Conservation (phyloP, 306 rosid genomes). For the Astragalus membranaceus region DNA sequence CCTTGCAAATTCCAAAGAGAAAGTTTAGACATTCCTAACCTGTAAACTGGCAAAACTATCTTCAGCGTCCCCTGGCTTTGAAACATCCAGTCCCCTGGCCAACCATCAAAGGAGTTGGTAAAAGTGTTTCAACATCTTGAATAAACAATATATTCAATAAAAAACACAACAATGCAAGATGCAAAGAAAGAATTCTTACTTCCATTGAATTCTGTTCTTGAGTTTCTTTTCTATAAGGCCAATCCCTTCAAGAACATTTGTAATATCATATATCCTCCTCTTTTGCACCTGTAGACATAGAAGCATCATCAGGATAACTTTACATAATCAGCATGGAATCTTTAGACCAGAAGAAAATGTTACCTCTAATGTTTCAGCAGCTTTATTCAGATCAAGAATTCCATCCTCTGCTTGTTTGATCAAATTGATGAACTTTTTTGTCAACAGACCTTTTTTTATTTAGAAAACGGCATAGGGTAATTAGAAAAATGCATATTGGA, state of each 20-base stretch:
- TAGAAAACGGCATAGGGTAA: background rate
- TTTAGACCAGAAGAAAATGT: slow-evolving; percentile 16
- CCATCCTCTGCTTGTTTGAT: slow-evolving; percentile 88
- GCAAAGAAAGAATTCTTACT: slow-evolving; percentile 48
- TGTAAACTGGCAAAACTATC: slow-evolving; percentile 76
- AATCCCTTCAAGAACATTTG: slow-evolving; percentile 98
- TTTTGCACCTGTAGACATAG: slow-evolving; percentile 73
- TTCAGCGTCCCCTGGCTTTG: slow-evolving; percentile 72
- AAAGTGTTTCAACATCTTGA: slow-evolving; percentile 7
- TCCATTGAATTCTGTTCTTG: slow-evolving; percentile 97
- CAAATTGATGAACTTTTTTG: slow-evolving; percentile 88
- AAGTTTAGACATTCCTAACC: slow-evolving; percentile 40
- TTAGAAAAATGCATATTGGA: background rate
- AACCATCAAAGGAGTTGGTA: slow-evolving; percentile 25
- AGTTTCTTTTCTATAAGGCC: slow-evolving; percentile 98
- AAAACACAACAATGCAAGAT: slow-evolving; percentile 12
- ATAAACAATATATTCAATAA: too few relatives aligned
- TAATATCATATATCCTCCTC: slow-evolving; percentile 95
- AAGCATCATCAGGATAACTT: slow-evolving; percentile 21
- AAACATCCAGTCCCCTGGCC: slow-evolving; percentile 78
- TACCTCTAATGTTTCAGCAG: slow-evolving; percentile 96
- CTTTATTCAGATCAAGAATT: slow-evolving; percentile 69
- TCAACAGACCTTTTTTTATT: slow-evolving; percentile 58
- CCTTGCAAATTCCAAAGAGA: slow-evolving; percentile 20
- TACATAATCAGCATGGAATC: slow-evolving; percentile 8